These are phyloP conservation scores for Persicaria maculosa DNA, from an alignment of 148 eudicot species.

Conservation along the genomic window DNA sequence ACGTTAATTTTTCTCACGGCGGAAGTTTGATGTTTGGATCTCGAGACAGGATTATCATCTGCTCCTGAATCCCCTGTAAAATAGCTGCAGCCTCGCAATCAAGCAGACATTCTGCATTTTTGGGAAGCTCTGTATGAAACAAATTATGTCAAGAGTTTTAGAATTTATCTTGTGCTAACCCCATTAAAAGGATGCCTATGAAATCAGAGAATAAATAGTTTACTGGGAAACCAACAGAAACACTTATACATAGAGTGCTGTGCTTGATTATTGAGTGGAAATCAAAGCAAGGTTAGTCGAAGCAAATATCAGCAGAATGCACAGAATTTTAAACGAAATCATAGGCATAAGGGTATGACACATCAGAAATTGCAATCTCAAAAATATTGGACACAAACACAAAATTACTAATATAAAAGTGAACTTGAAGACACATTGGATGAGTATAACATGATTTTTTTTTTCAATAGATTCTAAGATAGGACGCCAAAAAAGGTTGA, in stretches of 20 bases:
- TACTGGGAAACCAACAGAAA: background rate
- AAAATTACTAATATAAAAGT: background rate
- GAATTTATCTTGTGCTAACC: background rate
- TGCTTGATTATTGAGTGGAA: background rate
- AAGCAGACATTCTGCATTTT: constrained; percentile 60
- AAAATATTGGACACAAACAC: background rate
- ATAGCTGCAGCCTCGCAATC: constrained; percentile 90
- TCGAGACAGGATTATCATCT: constrained; percentile 72
- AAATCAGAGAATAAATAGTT: background rate
- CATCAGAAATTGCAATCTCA: background rate
- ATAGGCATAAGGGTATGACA: background rate
- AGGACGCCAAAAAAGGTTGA: background rate
- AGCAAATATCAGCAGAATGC: background rate
- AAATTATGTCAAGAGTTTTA: background rate
- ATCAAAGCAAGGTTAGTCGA: background rate
- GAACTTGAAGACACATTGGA: background rate
- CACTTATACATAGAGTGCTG: background rate
- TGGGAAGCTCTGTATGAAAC: constrained; percentile 57
- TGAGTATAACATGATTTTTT: background rate
- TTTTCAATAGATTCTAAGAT: background rate
- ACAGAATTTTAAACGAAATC: background rate
- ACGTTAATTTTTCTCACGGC: constrained; percentile 35
- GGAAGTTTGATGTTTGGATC: constrained; percentile 91
- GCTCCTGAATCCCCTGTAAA: constrained; percentile 77
- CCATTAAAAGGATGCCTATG: background rate